phyloP scores from a whole-genome alignment of 169 alveolate species.

The Fabrea salina region DNA sequence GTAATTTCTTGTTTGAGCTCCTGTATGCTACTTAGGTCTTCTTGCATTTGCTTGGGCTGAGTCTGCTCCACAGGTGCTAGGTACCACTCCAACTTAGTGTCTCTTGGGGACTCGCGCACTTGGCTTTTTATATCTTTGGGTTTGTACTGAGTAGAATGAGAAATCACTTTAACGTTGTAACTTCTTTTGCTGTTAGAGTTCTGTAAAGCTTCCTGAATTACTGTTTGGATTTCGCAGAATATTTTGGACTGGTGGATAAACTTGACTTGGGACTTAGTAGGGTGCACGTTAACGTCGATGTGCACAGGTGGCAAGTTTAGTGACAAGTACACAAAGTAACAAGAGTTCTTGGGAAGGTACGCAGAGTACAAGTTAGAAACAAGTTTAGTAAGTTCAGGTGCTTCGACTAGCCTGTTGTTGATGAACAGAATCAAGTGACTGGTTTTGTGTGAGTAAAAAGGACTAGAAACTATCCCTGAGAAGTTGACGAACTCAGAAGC shows the following conservation, averaged over 20 bases:
- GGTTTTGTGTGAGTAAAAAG: slow-evolving; percentile 74
- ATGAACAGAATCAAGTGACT: slow-evolving; percentile 89
- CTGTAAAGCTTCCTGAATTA: slow-evolving; percentile 47
- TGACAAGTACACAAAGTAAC: slow-evolving; percentile 89
- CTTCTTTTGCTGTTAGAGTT: neutral
- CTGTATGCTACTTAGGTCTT: slow-evolving; percentile 3
- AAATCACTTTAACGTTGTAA: slow-evolving; percentile 26
- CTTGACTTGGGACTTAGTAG: slow-evolving; percentile 93
- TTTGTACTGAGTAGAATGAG: neutral
- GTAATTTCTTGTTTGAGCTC: slow-evolving; percentile 10
- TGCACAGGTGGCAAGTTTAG: slow-evolving; percentile 88
- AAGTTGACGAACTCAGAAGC: neutral
- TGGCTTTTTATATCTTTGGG: neutral
- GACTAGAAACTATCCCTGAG: slow-evolving; percentile 74
- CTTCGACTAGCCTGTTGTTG: slow-evolving; percentile 94
- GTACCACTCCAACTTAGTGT: slow-evolving; percentile 10
- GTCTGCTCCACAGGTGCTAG: neutral
- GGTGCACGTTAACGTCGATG: slow-evolving; percentile 98
- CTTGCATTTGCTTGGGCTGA: neutral
- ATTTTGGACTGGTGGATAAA: slow-evolving; percentile 86
- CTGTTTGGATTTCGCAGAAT: slow-evolving; percentile 51
- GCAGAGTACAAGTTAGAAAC: slow-evolving; percentile 35
- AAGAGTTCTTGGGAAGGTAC: slow-evolving; percentile 53
- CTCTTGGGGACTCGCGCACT: neutral
- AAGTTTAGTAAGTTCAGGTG: slow-evolving; percentile 71